These are phyloP conservation scores for Microdochium bolleyi DNA, from an alignment of 2,329 filamentous ascomycete species.

Conservation along the genomic window DNA sequence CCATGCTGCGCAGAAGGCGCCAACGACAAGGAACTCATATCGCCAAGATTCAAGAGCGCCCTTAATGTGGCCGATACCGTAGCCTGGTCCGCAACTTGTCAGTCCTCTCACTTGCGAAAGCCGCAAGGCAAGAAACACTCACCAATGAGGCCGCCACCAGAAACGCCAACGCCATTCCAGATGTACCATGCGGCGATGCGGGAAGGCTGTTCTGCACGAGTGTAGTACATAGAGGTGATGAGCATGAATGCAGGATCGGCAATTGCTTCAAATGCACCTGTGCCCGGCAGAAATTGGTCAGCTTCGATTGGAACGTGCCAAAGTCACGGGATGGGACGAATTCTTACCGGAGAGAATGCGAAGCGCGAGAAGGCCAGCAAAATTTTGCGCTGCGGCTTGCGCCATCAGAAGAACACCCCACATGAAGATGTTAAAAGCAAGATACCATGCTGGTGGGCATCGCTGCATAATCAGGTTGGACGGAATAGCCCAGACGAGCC, in stretches of 20 bases:
- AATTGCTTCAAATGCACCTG: constrained; percentile 54
- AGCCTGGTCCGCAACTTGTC: constrained; percentile 21
- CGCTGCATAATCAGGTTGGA: constrained; percentile 22
- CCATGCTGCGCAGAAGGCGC: constrained; percentile 48
- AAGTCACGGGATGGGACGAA: neutral
- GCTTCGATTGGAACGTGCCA: too few relatives aligned
- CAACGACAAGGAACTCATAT: constrained; percentile 61
- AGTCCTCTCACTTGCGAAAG: neutral
- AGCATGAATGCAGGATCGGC: constrained; percentile 46
- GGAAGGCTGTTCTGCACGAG: constrained; percentile 51
- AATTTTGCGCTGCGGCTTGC: constrained; percentile 49
- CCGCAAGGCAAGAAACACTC: constrained; percentile 1
- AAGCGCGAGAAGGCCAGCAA: constrained; percentile 44
- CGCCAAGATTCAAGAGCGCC: constrained; percentile 53
- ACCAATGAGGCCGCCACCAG: constrained; percentile 41
- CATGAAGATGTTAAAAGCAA: constrained; percentile 42
- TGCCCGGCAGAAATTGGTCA: neutral
- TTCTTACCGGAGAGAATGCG: constrained; percentile 39
- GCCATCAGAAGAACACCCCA: constrained; percentile 38
- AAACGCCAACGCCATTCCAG: constrained; percentile 51
- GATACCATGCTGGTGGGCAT: constrained; percentile 24
- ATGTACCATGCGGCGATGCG: constrained; percentile 53
- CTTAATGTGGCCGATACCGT: constrained; percentile 51
- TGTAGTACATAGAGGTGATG: constrained; percentile 60
- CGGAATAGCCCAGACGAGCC: constrained; percentile 15